Base-by-base conservation (phyloP, 164 flowering plant genomes). In the Buxus sempervirens region DNA sequence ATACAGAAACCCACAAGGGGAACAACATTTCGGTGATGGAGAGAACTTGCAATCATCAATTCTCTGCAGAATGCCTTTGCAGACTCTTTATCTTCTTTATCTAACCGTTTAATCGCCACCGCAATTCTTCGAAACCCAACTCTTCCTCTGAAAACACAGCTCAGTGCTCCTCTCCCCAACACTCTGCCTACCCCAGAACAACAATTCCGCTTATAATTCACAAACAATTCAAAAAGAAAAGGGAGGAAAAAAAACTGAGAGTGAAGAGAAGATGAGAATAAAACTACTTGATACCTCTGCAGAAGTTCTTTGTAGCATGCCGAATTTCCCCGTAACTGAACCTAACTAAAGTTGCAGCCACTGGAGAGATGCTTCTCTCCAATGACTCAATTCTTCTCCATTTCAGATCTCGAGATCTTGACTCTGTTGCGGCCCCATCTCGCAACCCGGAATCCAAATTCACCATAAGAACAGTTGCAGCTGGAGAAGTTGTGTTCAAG, bases 61-160 rank as follows among this genome's bases (percentile, higher is more conserved):
- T 93, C 98, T 70, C 98, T 85, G 68, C 90, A 89, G 69, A 93
- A 93, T 18, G 97, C 94, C 84, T 91, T 93, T n/a, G 92, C 69
- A 21, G 82, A 80, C 51, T 93, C 98, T 62, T 88, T 85, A 63
- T 90, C 97, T 68, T 87, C 93, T 63, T 87, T 87, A 59, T 93
- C 94, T 73, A 93, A 75, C 41, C 86, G 65, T 81, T 93, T 93
- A 54, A 93, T 87, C 14, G 98, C 98, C 60, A 93, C 94, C 8
- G 84, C 57, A 24, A 85, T 82, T 75, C 90, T 84, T 65, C 87
- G 71, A 62, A 87, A 64, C 48, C 97, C 93, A 62, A 91, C 77
- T 77, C 81, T 85, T 36, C 97, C 98, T 71, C 87, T 85, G 70
- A 87, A 91, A 5, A 93, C 98, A 82, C 79, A 91, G 79, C 98